Conservation (phyloP, 1,284 basidiomycete genomes). For the Agroathelia rolfsii region DNA sequence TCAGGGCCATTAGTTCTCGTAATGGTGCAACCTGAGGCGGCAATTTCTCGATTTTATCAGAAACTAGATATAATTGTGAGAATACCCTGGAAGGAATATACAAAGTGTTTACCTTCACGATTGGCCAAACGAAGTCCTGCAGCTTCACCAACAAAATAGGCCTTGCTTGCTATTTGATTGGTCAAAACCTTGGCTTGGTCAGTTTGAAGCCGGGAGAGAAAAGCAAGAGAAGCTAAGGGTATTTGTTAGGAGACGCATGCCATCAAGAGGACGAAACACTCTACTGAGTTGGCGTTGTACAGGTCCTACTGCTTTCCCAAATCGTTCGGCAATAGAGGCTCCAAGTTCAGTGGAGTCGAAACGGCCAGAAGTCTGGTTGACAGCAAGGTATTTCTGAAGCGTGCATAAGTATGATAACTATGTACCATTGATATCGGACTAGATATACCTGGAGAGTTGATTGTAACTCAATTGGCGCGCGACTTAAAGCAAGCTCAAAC, state of each 20-base stretch:
- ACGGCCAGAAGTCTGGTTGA: conserved; percentile 57
- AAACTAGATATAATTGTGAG: conserved; percentile 23
- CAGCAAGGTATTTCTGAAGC: conserved; percentile 70
- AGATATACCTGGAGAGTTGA: conserved; percentile 74
- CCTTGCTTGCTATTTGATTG: conserved; percentile 78
- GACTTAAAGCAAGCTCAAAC: conserved; percentile 77
- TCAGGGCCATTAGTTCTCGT: conserved; percentile 56
- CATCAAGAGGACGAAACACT: conserved; percentile 12
- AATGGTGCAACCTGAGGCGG: conserved; percentile 48
- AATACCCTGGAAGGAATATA: conserved; percentile 1
- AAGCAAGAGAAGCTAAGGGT: conserved; percentile 48
- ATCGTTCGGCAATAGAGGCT: conserved; percentile 79
- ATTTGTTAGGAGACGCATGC: conserved; percentile 6
- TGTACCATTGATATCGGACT: neutral
- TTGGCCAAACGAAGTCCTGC: conserved; percentile 68
- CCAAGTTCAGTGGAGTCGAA: conserved; percentile 79
- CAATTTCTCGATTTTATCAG: conserved; percentile 50
- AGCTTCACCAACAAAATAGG: conserved; percentile 80
- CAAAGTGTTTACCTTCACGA: conserved; percentile 31
- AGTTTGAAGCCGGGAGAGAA: conserved; percentile 48
- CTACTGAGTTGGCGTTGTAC: conserved; percentile 72
- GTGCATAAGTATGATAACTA: conserved; percentile 7
- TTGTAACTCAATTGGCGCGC: conserved; percentile 89
- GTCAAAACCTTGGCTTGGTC: conserved; percentile 72
- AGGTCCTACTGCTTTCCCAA: conserved; percentile 71